A percentile compares a stretch with the other conserved stretches of the same genome.
Evolutionary conservation across 176 grass and related monocot species (phyloP).

Genomic region (Avena atlantica): DNA sequence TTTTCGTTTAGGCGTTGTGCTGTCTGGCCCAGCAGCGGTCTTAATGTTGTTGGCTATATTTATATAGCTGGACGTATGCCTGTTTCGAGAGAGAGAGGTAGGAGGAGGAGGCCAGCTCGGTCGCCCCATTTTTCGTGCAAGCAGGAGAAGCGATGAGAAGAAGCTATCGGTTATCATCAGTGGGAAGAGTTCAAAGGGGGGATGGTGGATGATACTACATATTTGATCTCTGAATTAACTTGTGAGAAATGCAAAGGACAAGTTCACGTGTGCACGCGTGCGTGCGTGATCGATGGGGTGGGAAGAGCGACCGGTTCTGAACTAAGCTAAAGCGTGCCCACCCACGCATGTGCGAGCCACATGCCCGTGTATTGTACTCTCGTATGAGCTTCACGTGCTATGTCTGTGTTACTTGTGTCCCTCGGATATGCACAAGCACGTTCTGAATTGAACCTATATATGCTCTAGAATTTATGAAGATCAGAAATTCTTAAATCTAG

Average conservation of each 20-base stretch:
- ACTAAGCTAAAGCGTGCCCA: not conserved
- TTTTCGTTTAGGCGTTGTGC: no score
- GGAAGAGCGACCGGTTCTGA: not conserved
- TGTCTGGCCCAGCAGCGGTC: no score
- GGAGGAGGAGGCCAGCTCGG: not conserved
- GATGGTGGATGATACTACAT: not conserved
- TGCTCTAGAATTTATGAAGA: not conserved
- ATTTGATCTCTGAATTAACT: not conserved
- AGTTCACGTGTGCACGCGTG: constrained; percentile 14
- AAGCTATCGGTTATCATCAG: not conserved
- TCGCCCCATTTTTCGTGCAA: not conserved
- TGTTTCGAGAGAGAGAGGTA: no score
- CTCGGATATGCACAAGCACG: not conserved
- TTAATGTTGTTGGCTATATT: no score
- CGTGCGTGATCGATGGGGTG: not conserved
- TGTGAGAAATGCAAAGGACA: not conserved
- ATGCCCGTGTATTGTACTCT: not conserved
- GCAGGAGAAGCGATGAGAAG: not conserved
- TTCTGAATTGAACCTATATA: not conserved
- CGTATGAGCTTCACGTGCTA: not conserved
- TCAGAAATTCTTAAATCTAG: no score
- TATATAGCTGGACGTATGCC: no score
- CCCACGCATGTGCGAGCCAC: not conserved
- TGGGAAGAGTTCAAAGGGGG: not conserved
- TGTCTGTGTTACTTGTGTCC: not conserved